Percentiles rank a stretch among this genome's conserved stretches.
Evolutionary conservation across 371 early-diverging fungal species (phyloP).

Genomic region (Amoeboaphelidium protococcarum): DNA sequence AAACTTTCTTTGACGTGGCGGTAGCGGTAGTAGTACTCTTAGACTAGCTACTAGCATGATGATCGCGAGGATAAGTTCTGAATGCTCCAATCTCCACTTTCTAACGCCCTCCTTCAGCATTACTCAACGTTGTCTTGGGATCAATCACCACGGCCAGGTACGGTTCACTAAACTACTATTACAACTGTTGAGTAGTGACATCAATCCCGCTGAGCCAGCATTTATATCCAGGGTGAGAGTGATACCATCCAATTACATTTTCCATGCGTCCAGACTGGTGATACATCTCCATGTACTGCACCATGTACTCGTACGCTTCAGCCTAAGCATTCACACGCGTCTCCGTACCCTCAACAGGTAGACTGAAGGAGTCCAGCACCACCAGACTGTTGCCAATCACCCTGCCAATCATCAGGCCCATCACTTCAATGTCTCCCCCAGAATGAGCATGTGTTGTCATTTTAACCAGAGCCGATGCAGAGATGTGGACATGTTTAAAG

Average conservation of each 20-base stretch:
- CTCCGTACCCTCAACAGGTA: conserved; percentile 95
- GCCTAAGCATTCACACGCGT: conserved; percentile 89
- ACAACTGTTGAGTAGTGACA: conserved; percentile 76
- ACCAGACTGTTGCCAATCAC: conserved; percentile 50
- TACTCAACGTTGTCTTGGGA: conserved; percentile 90
- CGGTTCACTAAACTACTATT: conserved; percentile 85
- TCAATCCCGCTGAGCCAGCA: conserved; percentile 97
- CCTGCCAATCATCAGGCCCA: conserved; percentile 95
- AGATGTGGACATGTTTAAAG: conserved; percentile 70
- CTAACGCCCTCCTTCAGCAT: too few relatives aligned
- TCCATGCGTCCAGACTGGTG: conserved; percentile 77
- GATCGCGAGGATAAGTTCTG: conserved; percentile 68
- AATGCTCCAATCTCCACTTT: conserved; percentile 94
- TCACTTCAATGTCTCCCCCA: conserved; percentile 84
- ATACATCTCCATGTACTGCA: conserved; percentile 52
- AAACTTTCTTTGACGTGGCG: too few relatives aligned
- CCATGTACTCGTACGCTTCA: conserved; percentile 92
- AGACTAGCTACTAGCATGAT: not conserved
- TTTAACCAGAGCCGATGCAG: conserved; percentile 81
- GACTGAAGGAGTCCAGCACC: conserved; percentile 83
- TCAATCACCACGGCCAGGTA: conserved; percentile 93
- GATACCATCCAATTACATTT: conserved; percentile 93
- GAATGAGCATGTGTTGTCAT: conserved; percentile 92
- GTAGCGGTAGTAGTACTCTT: not conserved
- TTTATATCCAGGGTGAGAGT: conserved; percentile 92